These are phyloP conservation scores for Polytrichum commune DNA, from an alignment of 225 moss, liverwort and hornwort genomes.

Conservation along the genomic window DNA sequence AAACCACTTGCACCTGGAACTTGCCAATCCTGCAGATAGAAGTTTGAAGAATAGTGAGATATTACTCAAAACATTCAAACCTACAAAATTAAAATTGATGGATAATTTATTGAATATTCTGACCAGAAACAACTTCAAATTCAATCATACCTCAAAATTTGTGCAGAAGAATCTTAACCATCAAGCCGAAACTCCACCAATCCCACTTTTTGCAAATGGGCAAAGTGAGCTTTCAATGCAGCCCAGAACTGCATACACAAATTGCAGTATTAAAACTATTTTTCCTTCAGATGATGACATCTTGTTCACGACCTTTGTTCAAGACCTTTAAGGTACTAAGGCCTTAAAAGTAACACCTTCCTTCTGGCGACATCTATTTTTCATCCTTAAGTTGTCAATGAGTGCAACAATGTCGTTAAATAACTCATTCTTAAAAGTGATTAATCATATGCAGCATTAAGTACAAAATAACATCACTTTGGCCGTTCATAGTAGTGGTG, in stretches of 20 bases:
- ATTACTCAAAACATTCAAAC: not conserved
- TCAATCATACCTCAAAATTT: not conserved
- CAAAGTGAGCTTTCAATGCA: constrained; percentile 56
- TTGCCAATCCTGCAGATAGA: not conserved
- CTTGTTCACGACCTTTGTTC: too few species aligned
- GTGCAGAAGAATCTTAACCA: constrained; percentile 13
- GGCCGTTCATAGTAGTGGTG: too few species aligned
- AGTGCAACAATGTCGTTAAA: too few species aligned
- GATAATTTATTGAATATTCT: not conserved
- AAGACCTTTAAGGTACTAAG: too few species aligned
- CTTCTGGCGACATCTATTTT: too few species aligned
- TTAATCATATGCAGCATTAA: too few species aligned
- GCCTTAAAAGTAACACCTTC: too few species aligned
- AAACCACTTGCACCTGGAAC: too few species aligned
- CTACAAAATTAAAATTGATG: not conserved
- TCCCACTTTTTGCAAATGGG: constrained; percentile 59
- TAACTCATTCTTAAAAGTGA: too few species aligned
- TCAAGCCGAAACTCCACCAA: constrained; percentile 59
- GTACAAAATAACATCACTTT: too few species aligned
- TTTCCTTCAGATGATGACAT: too few species aligned
- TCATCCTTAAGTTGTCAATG: too few species aligned
- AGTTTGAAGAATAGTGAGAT: not conserved
- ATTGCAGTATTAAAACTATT: not conserved
- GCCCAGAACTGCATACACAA: constrained; percentile 42
- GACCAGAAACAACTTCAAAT: not conserved